Evolutionary conservation across 345 rosid species (phyloP).

Genomic region (Salix viminalis): DNA sequence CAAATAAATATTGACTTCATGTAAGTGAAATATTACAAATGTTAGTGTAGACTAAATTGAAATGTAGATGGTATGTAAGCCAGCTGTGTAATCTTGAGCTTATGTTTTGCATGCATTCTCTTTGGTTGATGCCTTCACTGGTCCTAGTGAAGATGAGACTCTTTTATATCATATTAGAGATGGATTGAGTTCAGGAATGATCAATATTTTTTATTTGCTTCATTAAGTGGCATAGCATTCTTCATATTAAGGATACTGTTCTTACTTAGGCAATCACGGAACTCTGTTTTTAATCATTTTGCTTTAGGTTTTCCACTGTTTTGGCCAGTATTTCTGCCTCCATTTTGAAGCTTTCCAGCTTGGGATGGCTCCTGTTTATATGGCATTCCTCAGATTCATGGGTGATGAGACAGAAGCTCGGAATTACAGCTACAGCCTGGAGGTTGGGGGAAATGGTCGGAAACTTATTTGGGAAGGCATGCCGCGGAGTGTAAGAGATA

Average conservation of each 20-base stretch:
- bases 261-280: background rate
- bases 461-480: slow-evolving; percentile 94
- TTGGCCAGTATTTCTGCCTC: slow-evolving; percentile 93
- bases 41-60: background rate
- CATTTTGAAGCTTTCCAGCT: slow-evolving; percentile 98
- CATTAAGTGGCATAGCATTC: background rate
- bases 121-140: background rate
- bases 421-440: slow-evolving; percentile 86
- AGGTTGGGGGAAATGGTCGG: slow-evolving; percentile 90
- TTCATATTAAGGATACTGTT: background rate
- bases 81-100: background rate
- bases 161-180: background rate
- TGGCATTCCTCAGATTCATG: slow-evolving; percentile 93
- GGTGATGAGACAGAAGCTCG: slow-evolving; percentile 85
- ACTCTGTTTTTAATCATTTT: slow-evolving; percentile 10
- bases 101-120: background rate
- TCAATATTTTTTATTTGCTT: background rate
- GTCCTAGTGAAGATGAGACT: background rate
- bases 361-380: slow-evolving; percentile 93
- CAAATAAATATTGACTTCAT: background rate
- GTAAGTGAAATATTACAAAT: background rate
- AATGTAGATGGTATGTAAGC: background rate
- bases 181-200: background rate
- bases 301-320: slow-evolving; percentile 77
- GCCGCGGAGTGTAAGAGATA: slow-evolving; percentile 81